A percentile compares a stretch with the other conserved stretches of the same genome.
Conservation (phyloP, 2,329 filamentous ascomycete species). For the Verticillium dahliae region DNA sequence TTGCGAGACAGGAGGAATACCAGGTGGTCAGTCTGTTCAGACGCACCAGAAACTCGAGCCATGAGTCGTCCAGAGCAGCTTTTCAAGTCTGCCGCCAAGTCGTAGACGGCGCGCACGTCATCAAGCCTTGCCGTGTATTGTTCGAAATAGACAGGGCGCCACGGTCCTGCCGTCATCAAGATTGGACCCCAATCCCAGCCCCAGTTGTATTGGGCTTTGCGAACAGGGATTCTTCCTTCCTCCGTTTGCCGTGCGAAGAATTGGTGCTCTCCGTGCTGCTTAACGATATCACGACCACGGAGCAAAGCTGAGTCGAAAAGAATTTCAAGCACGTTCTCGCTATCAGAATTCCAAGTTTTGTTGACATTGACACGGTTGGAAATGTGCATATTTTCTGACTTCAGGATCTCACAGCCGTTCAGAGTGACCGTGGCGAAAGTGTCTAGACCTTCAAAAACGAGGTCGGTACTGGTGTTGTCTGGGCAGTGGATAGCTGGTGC, state of each 20-base stretch:
- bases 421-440: slow-evolving; percentile 54
- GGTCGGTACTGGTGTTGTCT: slow-evolving; percentile 22
- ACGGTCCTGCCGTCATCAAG: too few relatives aligned
- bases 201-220: slow-evolving; percentile 68
- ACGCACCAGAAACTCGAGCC: slow-evolving; percentile 27
- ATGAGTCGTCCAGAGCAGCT: slow-evolving; percentile 16
- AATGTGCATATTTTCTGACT: slow-evolving; percentile 60
- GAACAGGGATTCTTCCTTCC: slow-evolving; percentile 21
- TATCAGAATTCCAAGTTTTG: slow-evolving; percentile 25
- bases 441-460: slow-evolving; percentile 59
- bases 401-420: slow-evolving; percentile 45
- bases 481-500: slow-evolving; percentile 9
- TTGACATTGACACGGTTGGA: slow-evolving; percentile 48
- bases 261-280: slow-evolving; percentile 43
- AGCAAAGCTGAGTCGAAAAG: slow-evolving; percentile 48
- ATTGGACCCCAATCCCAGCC: slow-evolving; percentile 65
- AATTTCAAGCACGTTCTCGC: slow-evolving; percentile 44
- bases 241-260: slow-evolving; percentile 46
- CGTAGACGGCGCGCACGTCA: slow-evolving; percentile 44
- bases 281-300: slow-evolving; percentile 44
- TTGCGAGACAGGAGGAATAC: neutral
- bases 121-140: slow-evolving; percentile 51
- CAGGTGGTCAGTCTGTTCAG: slow-evolving; percentile 19
- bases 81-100: slow-evolving; percentile 27
- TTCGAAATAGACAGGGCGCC: slow-evolving; percentile 41